Conservation (phyloP, 2,329 filamentous ascomycete genomes). For the Magnaporthales sp. region DNA sequence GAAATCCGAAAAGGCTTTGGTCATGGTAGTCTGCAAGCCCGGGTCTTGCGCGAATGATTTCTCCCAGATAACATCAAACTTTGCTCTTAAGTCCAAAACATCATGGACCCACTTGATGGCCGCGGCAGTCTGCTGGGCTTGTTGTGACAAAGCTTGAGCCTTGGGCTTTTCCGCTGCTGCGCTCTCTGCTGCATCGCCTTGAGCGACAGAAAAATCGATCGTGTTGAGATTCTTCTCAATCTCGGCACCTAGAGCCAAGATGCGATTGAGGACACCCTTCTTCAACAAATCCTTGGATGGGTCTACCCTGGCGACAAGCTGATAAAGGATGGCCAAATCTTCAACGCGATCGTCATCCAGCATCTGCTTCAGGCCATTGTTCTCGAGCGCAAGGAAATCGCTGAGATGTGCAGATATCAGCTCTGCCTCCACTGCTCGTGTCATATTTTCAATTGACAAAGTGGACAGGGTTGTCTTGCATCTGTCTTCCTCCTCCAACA, state of each 20-base stretch:
- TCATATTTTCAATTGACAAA: conserved; percentile 64
- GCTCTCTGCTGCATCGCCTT: conserved; percentile 36
- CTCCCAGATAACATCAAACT: conserved; percentile 75
- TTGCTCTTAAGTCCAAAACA: conserved; percentile 75
- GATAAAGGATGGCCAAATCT: conserved; percentile 74
- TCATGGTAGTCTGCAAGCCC: conserved; percentile 70
- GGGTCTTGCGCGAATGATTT: conserved; percentile 68
- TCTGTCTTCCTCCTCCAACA: conserved; percentile 73
- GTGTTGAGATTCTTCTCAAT: conserved; percentile 63
- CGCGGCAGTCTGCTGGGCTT: conserved; percentile 74
- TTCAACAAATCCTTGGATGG: conserved; percentile 61
- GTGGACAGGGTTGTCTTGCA: conserved; percentile 75
- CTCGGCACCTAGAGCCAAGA: conserved; percentile 71
- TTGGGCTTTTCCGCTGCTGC: conserved; percentile 29
- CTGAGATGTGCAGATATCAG: conserved; percentile 69
- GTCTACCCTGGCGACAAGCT: conserved; percentile 71
- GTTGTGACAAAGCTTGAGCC: conserved; percentile 35
- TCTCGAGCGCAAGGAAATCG: conserved; percentile 77
- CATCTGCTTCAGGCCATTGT: conserved; percentile 80
- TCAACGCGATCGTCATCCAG: conserved; percentile 78
- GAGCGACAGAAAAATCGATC: conserved; percentile 41
- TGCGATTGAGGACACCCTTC: conserved; percentile 60
- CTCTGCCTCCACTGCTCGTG: conserved; percentile 68
- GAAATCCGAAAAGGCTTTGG: conserved; percentile 82
- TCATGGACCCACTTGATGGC: conserved; percentile 96